Conservation (phyloP, 2,329 filamentous ascomycete species). For the Neofusicoccum kwambonambiense region DNA sequence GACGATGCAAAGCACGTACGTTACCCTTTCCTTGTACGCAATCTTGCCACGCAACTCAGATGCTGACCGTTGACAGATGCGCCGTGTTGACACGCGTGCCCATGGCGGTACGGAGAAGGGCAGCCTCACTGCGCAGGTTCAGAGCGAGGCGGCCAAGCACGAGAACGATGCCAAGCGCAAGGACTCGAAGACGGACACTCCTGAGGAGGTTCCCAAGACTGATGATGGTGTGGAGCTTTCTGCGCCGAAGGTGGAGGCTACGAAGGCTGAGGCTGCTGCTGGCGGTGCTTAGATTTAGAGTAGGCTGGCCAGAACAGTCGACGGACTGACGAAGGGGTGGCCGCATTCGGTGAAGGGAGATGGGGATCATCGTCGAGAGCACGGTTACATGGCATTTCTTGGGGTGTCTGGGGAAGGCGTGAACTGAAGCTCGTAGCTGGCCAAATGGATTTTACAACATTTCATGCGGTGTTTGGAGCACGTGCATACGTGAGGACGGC, state of each 20-base stretch:
- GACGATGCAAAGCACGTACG: conserved; percentile 28
- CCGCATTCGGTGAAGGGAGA: neutral
- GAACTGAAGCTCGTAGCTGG: neutral
- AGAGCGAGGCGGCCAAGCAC: conserved; percentile 31
- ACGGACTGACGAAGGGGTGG: neutral
- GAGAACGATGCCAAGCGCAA: neutral
- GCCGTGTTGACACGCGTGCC: conserved; percentile 28
- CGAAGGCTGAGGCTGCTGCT: neutral
- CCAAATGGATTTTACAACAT: neutral
- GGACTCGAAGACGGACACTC: neutral
- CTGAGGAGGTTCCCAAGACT: neutral
- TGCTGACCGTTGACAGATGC: conserved; percentile 25
- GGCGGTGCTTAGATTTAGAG: neutral
- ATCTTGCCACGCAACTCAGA: neutral
- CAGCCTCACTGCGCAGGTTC: conserved; percentile 33
- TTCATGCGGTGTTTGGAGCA: neutral
- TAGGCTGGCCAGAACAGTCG: neutral
- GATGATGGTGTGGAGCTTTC: neutral
- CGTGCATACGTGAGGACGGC: conserved; percentile 1
- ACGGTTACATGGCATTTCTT: conserved; percentile 13
- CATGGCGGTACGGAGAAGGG: conserved; percentile 32
- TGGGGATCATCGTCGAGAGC: conserved; percentile 7
- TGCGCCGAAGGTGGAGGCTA: neutral
- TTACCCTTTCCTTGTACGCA: neutral
- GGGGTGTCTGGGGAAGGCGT: neutral